Percentiles rank a stretch among this genome's conserved stretches.
Conservation (phyloP, 1,284 basidiomycete genomes). For the Hypsizygus ulmarius region DNA sequence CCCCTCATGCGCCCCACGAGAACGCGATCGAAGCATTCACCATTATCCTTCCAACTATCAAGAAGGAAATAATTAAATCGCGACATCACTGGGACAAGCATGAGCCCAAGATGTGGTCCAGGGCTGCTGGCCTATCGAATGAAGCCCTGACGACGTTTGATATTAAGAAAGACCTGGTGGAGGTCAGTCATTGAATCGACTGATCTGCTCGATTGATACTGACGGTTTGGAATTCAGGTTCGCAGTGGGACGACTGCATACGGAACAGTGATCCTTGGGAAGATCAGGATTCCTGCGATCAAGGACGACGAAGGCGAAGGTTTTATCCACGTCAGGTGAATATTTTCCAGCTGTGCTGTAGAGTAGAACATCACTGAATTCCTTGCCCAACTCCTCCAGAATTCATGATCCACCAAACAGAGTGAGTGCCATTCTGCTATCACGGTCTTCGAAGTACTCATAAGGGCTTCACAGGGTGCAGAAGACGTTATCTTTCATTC, state of each 20-base stretch:
- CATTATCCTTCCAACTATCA: conserved; percentile 51
- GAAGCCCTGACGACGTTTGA: conserved; percentile 50
- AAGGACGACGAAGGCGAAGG: conserved; percentile 60
- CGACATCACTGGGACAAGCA: conserved; percentile 70
- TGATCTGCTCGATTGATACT: conserved; percentile 24
- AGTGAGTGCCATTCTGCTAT: conserved; percentile 34
- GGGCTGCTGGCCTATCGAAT: conserved; percentile 53
- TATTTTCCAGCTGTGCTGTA: neutral
- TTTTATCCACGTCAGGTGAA: conserved; percentile 70
- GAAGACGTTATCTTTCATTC: conserved; percentile 71
- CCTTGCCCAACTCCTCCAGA: conserved; percentile 25
- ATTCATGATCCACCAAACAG: conserved; percentile 75
- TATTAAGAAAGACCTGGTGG: conserved; percentile 55
- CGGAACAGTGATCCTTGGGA: conserved; percentile 72
- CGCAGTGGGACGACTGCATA: conserved; percentile 44
- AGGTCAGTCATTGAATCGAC: conserved; percentile 42
- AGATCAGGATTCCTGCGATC: conserved; percentile 68
- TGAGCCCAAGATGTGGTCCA: conserved; percentile 70
- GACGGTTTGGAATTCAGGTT: conserved; percentile 24
- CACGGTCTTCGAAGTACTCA: neutral
- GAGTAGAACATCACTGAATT: conserved; percentile 8
- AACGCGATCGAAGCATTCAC: conserved; percentile 67
- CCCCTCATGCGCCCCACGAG: conserved; percentile 51
- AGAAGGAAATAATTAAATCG: conserved; percentile 58
- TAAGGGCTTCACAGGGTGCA: conserved; percentile 44